phyloP scores from a whole-genome alignment of 169 alveolate species.

The Cryptosporidium meleagridis region DNA sequence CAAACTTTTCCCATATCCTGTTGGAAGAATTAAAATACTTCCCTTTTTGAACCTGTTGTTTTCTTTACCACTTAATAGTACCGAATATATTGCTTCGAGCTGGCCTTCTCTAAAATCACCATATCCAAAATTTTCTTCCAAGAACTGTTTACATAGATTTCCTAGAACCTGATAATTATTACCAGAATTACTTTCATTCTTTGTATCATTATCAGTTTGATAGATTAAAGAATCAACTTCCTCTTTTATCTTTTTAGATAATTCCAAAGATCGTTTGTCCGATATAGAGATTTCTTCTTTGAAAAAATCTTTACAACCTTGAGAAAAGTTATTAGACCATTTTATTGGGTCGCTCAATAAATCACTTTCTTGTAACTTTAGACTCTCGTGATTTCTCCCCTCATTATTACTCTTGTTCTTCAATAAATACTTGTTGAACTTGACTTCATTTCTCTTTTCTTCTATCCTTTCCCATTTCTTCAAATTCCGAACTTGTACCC shows the following conservation, averaged over 20 bases:
- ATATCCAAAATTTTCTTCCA: conserved; percentile 79
- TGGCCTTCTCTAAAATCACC: conserved; percentile 85
- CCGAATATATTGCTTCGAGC: conserved; percentile 83
- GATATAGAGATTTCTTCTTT: background rate
- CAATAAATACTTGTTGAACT: conserved; percentile 23
- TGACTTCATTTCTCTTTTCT: conserved; percentile 43
- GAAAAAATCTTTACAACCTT: background rate
- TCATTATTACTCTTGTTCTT: background rate
- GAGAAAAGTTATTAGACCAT: conserved; percentile 57
- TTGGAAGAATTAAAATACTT: conserved; percentile 80
- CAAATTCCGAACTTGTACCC: conserved; percentile 14
- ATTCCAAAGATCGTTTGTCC: background rate
- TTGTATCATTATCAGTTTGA: background rate
- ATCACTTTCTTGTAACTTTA: background rate
- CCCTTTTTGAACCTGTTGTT: conserved; percentile 77
- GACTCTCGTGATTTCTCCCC: background rate
- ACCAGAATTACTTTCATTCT: background rate
- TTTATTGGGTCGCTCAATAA: background rate
- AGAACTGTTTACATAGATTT: background rate
- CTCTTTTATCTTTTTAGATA: background rate
- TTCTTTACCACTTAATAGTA: conserved; percentile 80
- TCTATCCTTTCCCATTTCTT: conserved; percentile 62
- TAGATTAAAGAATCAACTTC: background rate
- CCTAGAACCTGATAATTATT: background rate
- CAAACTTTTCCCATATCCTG: conserved; percentile 82